Base-by-base conservation (phyloP, 1,139 yeast genomes). In the Lodderomyces elongisporus region DNA sequence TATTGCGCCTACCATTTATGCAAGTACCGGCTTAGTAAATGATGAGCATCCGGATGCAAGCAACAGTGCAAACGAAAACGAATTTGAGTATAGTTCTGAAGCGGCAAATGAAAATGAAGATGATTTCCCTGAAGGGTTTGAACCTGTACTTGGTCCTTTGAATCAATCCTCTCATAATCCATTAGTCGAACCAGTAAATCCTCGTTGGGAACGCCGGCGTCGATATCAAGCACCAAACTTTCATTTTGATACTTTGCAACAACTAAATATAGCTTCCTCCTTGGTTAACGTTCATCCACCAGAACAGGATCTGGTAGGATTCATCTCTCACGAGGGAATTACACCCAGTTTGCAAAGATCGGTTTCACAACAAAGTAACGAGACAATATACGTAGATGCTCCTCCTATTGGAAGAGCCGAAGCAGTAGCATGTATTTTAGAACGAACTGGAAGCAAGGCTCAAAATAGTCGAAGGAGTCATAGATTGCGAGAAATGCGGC, bases 341-440 rank as follows among this genome's bases (percentile, higher is more conserved):
- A 20, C 22, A 20, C 7, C 22, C n/a, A n/a, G n/a, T n/a, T n/a
- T n/a, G n/a, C n/a, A n/a, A n/a, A n/a, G n/a, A n/a, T 7, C 22
- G 10, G 9, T 7, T 7, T 20, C 22, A 7, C 10, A 8, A 8
- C 6, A 13, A 10, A n/a, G 8, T n/a, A n/a, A 10, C 7, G 14
- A 13, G 6, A n/a, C 14, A 10, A 13, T 13, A 7, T 24, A 13
- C 14, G 14, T 6, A 4, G 29, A 31, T 13, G 29, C 24, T 3
- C 25, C 16, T 14, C 20, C 23, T 9, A 18, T 31, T 18, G 27
- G 28, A 5, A 22, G 31, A 27, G 25, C 32, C 8, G 38, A 40
- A 26, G 41, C 37, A 6, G 38, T 36, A 4, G 41, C 43, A 4
- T 33, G 41, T 18, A 41, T 37, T n/a, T 37, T 41, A 24, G 43